These are phyloP conservation scores for Quercus bicolor DNA, from an alignment of 306 rosid species.

Conservation along the genomic window DNA sequence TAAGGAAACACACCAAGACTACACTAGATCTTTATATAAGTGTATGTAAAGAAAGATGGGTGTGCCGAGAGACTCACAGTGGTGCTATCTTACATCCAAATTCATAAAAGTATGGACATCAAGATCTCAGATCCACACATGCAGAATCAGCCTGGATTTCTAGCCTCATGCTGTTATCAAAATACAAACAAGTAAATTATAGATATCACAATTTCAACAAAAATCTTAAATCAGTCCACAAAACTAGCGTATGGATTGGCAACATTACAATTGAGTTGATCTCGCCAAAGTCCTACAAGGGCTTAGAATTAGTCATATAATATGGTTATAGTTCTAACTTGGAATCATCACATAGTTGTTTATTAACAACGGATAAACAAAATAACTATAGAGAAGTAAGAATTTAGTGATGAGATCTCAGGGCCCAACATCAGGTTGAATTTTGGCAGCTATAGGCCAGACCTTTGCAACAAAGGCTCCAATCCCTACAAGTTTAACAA, in stretches of 20 bases:
- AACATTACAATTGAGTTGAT: background rate
- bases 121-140: conserved; percentile 73
- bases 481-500: background rate
- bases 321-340: background rate
- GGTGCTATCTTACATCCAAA: conserved; percentile 97
- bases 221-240: conserved; percentile 1
- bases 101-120: conserved; percentile 81
- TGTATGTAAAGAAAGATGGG: conserved; percentile 13
- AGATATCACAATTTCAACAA: background rate
- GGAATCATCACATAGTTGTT: background rate
- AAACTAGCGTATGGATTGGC: background rate
- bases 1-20: conserved; percentile 4
- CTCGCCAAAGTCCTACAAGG: background rate
- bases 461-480: background rate
- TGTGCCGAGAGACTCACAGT: conserved; percentile 43
- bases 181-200: conserved; percentile 10
- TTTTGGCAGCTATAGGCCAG: background rate
- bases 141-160: conserved; percentile 92
- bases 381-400: background rate
- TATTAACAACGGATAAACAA: background rate
- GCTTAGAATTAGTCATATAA: background rate
- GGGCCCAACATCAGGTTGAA: background rate
- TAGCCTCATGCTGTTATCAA: conserved; percentile 61
- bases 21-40: background rate
- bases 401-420: background rate